Evolutionary conservation across 2,329 filamentous ascomycete genomes (phyloP).

Genomic region (Trichoderma gracile): DNA sequence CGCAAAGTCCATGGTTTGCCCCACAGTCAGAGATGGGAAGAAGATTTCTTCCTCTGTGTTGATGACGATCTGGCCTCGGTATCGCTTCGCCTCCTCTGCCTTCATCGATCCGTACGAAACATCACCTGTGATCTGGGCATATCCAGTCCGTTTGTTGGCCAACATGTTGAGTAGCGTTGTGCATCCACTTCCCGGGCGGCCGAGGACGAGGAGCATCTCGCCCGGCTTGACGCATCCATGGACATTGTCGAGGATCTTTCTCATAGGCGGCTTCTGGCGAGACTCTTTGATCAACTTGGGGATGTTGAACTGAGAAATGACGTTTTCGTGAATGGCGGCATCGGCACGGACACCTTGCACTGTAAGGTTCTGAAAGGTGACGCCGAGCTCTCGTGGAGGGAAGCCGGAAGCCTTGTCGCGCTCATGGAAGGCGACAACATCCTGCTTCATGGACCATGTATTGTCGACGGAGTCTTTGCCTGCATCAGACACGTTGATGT

Average conservation of each 20-base stretch:
- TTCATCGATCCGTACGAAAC: conserved; percentile 56
- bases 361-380: conserved; percentile 65
- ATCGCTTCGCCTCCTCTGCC: conserved; percentile 51
- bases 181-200: conserved; percentile 68
- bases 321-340: conserved; percentile 65
- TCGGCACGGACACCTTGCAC: conserved; percentile 63
- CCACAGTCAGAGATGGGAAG: conserved; percentile 70
- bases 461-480: conserved; percentile 25
- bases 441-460: conserved; percentile 52
- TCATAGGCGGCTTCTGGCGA: conserved; percentile 57
- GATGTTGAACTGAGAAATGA: conserved; percentile 60
- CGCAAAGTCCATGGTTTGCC: conserved; percentile 71
- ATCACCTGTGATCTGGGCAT: conserved; percentile 57
- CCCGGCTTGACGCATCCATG: conserved; percentile 71
- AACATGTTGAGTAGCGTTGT: conserved; percentile 71
- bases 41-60: conserved; percentile 69
- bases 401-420: conserved; percentile 49
- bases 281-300: conserved; percentile 54
- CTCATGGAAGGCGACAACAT: conserved; percentile 47
- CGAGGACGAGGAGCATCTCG: conserved; percentile 70
- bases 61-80: conserved; percentile 62
- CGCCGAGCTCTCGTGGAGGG: conserved; percentile 55
- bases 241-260: conserved; percentile 64
- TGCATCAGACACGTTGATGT: conserved; percentile 29
- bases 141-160: conserved; percentile 63